Evolutionary conservation across 768 basidiomycete species (phyloP).

Genomic region (Termitomyces sp.): DNA sequence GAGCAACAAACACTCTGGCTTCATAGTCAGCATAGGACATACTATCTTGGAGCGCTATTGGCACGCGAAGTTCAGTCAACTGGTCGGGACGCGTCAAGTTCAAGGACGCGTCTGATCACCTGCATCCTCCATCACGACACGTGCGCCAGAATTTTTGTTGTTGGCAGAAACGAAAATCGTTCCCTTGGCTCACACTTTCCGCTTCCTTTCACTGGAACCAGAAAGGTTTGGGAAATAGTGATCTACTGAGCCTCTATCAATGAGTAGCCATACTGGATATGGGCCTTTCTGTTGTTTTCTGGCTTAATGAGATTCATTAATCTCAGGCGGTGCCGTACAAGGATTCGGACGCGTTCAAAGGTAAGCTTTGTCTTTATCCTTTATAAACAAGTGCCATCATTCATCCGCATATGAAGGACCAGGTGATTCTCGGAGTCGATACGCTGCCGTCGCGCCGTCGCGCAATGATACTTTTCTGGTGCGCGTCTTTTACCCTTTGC

Average conservation of each 20-base stretch:
- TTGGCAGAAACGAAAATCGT: not conserved
- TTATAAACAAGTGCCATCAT: not conserved
- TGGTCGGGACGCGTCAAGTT: not conserved
- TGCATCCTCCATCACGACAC: not conserved
- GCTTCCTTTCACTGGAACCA: not conserved
- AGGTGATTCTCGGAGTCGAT: slow-evolving; percentile 2
- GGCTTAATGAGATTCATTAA: not conserved
- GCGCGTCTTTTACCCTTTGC: slow-evolving; percentile 6
- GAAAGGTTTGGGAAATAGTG: not conserved
- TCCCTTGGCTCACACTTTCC: slow-evolving; percentile 2
- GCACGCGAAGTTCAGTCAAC: not conserved
- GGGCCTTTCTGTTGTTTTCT: not conserved
- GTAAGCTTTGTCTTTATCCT: slow-evolving; percentile 4
- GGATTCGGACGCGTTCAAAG: not conserved
- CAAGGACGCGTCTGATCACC: not conserved
- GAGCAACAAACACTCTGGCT: not conserved
- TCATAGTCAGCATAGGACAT: not conserved
- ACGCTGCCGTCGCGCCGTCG: not conserved
- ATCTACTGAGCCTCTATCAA: not conserved
- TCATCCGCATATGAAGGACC: not conserved
- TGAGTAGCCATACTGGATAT: not conserved
- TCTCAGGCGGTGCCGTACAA: not conserved
- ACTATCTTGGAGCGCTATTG: not conserved
- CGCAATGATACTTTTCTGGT: not conserved
- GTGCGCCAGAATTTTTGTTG: not conserved